phyloP scores from a whole-genome alignment of 2,329 filamentous ascomycete genomes.

The Sordariomycetes sp. region DNA sequence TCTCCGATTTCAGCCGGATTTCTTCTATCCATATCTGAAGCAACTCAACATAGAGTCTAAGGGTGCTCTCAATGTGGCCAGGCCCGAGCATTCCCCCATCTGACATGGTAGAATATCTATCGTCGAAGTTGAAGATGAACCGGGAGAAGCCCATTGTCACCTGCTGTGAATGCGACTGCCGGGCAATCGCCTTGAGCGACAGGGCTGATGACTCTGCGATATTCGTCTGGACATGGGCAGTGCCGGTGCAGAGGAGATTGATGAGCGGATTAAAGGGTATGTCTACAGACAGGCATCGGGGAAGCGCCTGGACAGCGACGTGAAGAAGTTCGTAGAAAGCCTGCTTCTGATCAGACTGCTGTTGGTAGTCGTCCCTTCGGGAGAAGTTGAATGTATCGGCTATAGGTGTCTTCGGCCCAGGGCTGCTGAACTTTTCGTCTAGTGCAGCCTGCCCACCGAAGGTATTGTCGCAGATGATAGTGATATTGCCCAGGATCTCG shows the following conservation, averaged over 20 bases:
- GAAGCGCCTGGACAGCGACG: slow-evolving; percentile 88
- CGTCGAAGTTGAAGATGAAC: slow-evolving; percentile 98
- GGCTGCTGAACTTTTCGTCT: slow-evolving; percentile 86
- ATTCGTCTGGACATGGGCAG: slow-evolving; percentile 84
- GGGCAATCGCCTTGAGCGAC: slow-evolving; percentile 88
- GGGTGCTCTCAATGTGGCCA: slow-evolving; percentile 87
- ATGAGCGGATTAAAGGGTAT: slow-evolving; percentile 91
- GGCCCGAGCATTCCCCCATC: slow-evolving; percentile 93
- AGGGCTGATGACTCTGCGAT: slow-evolving; percentile 88
- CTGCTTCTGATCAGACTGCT: slow-evolving; percentile 72
- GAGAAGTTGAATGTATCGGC: slow-evolving; percentile 88
- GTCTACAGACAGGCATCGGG: slow-evolving; percentile 82
- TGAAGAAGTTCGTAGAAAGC: slow-evolving; percentile 93
- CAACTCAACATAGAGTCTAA: slow-evolving; percentile 86
- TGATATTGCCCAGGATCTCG: slow-evolving; percentile 90
- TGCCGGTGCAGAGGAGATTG: slow-evolving; percentile 91
- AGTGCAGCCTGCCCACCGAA: slow-evolving; percentile 93
- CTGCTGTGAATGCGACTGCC: slow-evolving; percentile 85
- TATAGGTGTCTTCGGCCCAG: slow-evolving; percentile 88
- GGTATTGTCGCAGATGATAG: slow-evolving; percentile 89
- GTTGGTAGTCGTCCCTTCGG: slow-evolving; percentile 67
- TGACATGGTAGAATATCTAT: slow-evolving; percentile 93
- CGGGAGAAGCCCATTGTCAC: slow-evolving; percentile 94
- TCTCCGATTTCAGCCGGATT: slow-evolving; percentile 75
- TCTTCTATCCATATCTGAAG: slow-evolving; percentile 97